Base-by-base conservation (phyloP, 345 rosid species). In the Pseudoturritis turrita region DNA sequence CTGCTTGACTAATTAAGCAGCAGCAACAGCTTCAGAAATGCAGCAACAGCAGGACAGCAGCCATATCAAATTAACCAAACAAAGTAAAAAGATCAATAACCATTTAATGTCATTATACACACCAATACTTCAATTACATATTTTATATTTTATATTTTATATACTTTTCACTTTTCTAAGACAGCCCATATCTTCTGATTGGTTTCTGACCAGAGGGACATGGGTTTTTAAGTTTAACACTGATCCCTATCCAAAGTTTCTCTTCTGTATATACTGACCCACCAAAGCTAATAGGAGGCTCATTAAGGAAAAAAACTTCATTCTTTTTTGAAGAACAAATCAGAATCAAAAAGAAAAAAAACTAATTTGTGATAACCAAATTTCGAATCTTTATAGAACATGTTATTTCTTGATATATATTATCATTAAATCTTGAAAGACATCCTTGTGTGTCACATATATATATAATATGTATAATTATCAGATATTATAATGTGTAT, bases 1-100 rank as follows among this genome's bases (percentile, higher is more conserved):
- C 74, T 65, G 79, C 55, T 62, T 70, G 66, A 65, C 73, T 65
- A 65, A 65, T 49, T 59, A 77, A 64, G 68, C 72, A 71, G 45
- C 33, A 65, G 68, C 65, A 77, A 58, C 58, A 31, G 52, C 64
- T 40, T 71, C 76, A 75, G 59, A 75, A 68, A 52, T 23, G 64
- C 78, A 68, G 50, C 62, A 69, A 22, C 40, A 74, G 47, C 46
- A 50, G 12, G 29, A 74, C 53, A 76, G 63, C 77, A 76, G 79
- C 71, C 74, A 68, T 68, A 68, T 51, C 73, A 68, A 45, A 62
- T 70, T 40, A 50, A 28, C 71, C 23, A 72, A 49, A 77, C 55
- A 62, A 63, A 47, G 67, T 36, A 76, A 63, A 53, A 15, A 50
- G 33, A 22, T 62, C 26, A 47, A 9, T 65, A 35, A 70, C 65